phyloP scores from a whole-genome alignment of 805 yeast species.

The Torulaspora microellipsoides region DNA sequence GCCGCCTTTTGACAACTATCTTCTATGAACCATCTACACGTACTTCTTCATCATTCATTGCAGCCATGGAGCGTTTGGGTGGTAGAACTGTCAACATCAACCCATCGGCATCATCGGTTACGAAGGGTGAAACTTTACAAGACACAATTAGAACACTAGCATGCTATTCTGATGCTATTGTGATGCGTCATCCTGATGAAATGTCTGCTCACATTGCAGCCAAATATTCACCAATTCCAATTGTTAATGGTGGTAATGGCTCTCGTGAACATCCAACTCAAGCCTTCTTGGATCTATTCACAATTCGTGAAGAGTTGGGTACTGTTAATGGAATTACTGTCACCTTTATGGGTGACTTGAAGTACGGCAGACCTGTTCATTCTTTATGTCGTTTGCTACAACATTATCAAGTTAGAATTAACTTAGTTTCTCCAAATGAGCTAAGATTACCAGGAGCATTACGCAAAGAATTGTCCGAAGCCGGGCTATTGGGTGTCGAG shows the following conservation, averaged over 20 bases:
- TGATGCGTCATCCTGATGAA: constrained; percentile 91
- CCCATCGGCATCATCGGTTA: constrained; percentile 85
- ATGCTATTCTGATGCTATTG: constrained; percentile 95
- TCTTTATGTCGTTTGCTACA: constrained; percentile 85
- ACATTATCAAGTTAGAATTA: constrained; percentile 89
- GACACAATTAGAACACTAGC: constrained; percentile 95
- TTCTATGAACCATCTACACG: constrained; percentile 98
- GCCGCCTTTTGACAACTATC: constrained; percentile 88
- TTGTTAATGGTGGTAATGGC: constrained; percentile 97
- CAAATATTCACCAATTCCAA: constrained; percentile 94
- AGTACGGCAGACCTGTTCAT: constrained; percentile 98
- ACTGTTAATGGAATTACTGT: constrained; percentile 97
- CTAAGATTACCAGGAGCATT: constrained; percentile 75
- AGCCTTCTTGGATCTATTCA: constrained; percentile 94
- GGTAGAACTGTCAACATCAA: constrained; percentile 91
- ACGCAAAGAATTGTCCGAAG: constrained; percentile 56
- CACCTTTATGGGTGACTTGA: constrained; percentile 98
- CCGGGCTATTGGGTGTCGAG: constrained; percentile 70
- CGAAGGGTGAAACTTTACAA: constrained; percentile 97
- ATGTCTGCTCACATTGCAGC: constrained; percentile 92
- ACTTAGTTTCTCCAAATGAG: constrained; percentile 87
- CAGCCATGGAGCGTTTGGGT: constrained; percentile 99
- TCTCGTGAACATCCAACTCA: constrained; percentile 98
- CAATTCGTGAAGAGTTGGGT: constrained; percentile 98
- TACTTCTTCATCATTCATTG: constrained; percentile 94